Percentiles rank a stretch among this genome's conserved stretches.
Conservation (phyloP, 352 stramenopile genomes). For the Thraustochytrium striatum region DNA sequence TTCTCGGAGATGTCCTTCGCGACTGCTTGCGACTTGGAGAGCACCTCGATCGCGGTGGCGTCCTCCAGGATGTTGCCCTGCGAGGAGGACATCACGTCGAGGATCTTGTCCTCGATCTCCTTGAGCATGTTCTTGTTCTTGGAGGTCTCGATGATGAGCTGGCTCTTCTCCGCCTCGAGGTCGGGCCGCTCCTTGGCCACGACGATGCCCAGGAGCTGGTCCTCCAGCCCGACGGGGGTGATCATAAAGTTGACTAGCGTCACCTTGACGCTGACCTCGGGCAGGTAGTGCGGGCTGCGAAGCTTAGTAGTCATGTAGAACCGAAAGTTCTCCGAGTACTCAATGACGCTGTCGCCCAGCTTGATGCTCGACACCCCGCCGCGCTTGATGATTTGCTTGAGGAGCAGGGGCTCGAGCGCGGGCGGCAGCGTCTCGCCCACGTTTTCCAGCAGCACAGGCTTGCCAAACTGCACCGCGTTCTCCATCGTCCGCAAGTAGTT, state of each 20-base stretch:
- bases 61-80: slow-evolving; percentile 89
- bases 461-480: slow-evolving; percentile 90
- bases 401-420: slow-evolving; percentile 78
- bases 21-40: slow-evolving; percentile 72
- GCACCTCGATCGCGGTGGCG: slow-evolving; percentile 82
- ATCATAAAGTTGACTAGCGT: slow-evolving; percentile 93
- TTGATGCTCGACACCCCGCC: slow-evolving; percentile 78
- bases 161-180: slow-evolving; percentile 85
- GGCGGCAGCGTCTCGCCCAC: slow-evolving; percentile 72
- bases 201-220: slow-evolving; percentile 82
- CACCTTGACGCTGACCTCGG: slow-evolving; percentile 85
- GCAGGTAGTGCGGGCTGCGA: slow-evolving; percentile 84
- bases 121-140: slow-evolving; percentile 83
- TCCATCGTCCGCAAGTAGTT: slow-evolving; percentile 90
- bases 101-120: slow-evolving; percentile 85
- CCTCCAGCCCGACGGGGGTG: slow-evolving; percentile 81
- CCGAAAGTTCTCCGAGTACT: slow-evolving; percentile 86
- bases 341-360: slow-evolving; percentile 84
- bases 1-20: slow-evolving; percentile 88
- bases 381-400: slow-evolving; percentile 86
- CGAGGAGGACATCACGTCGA: slow-evolving; percentile 80
- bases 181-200: slow-evolving; percentile 83
- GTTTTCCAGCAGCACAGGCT: slow-evolving; percentile 86
- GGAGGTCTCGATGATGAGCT: slow-evolving; percentile 81
- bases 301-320: slow-evolving; percentile 88